Percentiles rank a stretch among this genome's conserved stretches.
These are phyloP conservation scores for Viridothelium virens DNA, from an alignment of 495 filamentous ascomycete genomes.

Conservation along the genomic window DNA sequence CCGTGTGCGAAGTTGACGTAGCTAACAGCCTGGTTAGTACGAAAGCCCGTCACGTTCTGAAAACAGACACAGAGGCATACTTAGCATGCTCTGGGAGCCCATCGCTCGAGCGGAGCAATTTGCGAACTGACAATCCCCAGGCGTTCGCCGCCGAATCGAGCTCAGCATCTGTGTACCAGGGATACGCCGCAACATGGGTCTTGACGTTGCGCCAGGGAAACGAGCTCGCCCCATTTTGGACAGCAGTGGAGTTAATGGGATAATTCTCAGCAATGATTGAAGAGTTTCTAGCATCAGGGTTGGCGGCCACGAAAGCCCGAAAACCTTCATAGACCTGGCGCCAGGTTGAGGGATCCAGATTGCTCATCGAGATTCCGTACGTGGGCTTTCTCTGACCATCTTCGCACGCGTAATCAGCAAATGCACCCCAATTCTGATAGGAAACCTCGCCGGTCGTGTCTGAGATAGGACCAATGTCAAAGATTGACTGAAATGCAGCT, in stretches of 20 bases:
- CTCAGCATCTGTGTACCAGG: slow-evolving; percentile 28
- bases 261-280: slow-evolving; percentile 15
- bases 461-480: slow-evolving; percentile 26
- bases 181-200: slow-evolving; percentile 28
- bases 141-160: slow-evolving; percentile 26
- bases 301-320: slow-evolving; percentile 11
- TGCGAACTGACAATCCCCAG: slow-evolving; percentile 21
- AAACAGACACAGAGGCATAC: background rate
- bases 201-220: slow-evolving; percentile 23
- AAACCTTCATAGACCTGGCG: slow-evolving; percentile 14
- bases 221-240: slow-evolving; percentile 12
- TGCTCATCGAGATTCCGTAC: slow-evolving; percentile 24
- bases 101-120: background rate
- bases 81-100: background rate
- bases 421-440: slow-evolving; percentile 31
- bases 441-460: slow-evolving; percentile 26
- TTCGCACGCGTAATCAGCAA: slow-evolving; percentile 28
- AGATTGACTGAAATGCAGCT: slow-evolving; percentile 28
- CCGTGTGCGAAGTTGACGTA: slow-evolving; percentile 30
- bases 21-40: slow-evolving; percentile 22
- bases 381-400: slow-evolving; percentile 32
- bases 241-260: background rate
- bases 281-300: background rate
- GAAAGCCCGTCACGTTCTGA: background rate
- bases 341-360: slow-evolving; percentile 22